These are phyloP conservation scores for Pyrenochaeta sp. DNA, from an alignment of 2,329 filamentous ascomycete genomes.

Conservation along the genomic window DNA sequence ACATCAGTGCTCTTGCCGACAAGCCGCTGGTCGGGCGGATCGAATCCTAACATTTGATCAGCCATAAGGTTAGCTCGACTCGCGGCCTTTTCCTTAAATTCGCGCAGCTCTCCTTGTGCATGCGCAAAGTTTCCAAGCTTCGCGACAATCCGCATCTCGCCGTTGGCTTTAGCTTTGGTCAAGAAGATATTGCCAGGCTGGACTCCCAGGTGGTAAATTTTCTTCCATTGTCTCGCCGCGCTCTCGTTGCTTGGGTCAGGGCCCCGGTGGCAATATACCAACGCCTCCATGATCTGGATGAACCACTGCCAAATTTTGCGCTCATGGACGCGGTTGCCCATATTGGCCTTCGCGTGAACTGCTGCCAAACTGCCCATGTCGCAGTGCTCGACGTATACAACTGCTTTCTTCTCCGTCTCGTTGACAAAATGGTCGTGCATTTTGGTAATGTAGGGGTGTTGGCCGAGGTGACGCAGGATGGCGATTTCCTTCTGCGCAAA, in stretches of 20 bases:
- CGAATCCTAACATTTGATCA: conserved; percentile 13
- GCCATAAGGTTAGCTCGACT: too few species aligned
- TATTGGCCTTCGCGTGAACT: neutral
- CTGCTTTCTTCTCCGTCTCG: neutral
- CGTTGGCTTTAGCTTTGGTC: conserved; percentile 1
- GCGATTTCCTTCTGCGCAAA: conserved; percentile 15
- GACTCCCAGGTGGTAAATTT: conserved; percentile 25
- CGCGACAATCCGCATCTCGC: conserved; percentile 12
- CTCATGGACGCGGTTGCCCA: conserved; percentile 8
- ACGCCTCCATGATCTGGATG: conserved; percentile 12
- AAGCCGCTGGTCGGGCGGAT: conserved; percentile 22
- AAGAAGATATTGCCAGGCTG: conserved; percentile 29
- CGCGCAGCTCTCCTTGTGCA: too few species aligned
- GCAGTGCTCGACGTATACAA: conserved; percentile 26
- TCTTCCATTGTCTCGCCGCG: conserved; percentile 14
- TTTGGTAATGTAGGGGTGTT: conserved; percentile 11
- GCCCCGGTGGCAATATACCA: conserved; percentile 22
- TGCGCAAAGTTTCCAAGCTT: conserved; percentile 31
- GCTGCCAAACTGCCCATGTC: conserved; percentile 10
- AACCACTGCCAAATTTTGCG: conserved; percentile 25
- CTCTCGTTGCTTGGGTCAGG: conserved; percentile 12
- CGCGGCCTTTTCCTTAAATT: conserved; percentile 11
- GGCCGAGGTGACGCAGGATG: conserved; percentile 15
- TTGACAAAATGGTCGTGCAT: conserved; percentile 23
- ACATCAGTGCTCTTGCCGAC: conserved; percentile 20